Evolutionary conservation across 371 early-diverging fungal species (phyloP).

Genomic region (Actinomortierella wolfii): DNA sequence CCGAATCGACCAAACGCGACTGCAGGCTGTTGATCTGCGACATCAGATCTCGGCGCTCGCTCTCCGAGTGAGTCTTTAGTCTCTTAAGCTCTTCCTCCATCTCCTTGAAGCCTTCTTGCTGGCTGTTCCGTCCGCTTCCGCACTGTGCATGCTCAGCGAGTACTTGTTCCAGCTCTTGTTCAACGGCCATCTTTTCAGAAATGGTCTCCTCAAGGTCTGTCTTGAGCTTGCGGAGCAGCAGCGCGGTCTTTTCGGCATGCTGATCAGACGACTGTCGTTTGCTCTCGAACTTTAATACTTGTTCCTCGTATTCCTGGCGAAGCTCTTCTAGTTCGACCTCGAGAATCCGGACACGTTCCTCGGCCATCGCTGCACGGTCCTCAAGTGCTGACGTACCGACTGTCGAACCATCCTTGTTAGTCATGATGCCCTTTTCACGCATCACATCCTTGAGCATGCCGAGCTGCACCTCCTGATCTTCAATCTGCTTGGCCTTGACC

Average conservation of each 20-base stretch:
- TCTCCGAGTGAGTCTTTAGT: conserved; percentile 28
- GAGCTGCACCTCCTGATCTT: conserved; percentile 65
- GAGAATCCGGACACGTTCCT: conserved; percentile 9
- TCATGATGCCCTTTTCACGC: conserved; percentile 54
- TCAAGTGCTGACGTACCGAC: conserved; percentile 25
- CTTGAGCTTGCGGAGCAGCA: conserved; percentile 41
- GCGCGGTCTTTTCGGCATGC: conserved; percentile 27
- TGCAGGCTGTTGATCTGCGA: conserved; percentile 17
- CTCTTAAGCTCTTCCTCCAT: conserved; percentile 27
- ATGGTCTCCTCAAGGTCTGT: conserved; percentile 38
- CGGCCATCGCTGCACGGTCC: conserved; percentile 18
- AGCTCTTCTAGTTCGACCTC: conserved; percentile 23
- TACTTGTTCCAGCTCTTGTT: conserved; percentile 17
- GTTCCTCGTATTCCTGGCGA: conserved; percentile 13
- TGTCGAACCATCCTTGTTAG: conserved; percentile 22
- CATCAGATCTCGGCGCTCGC: conserved; percentile 31
- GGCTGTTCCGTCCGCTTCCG: conserved; percentile 3
- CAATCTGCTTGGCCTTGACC: conserved; percentile 54
- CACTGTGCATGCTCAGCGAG: conserved; percentile 31
- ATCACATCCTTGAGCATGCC: conserved; percentile 67
- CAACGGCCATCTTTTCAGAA: conserved; percentile 28
- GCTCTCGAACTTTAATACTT: conserved; percentile 16
- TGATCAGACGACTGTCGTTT: conserved; percentile 36
- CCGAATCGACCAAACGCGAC: conserved; percentile 26
- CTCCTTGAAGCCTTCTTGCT: conserved; percentile 5